These are phyloP conservation scores for Tulasnella sp. DNA, from an alignment of 768 basidiomycete genomes.

Conservation along the genomic window DNA sequence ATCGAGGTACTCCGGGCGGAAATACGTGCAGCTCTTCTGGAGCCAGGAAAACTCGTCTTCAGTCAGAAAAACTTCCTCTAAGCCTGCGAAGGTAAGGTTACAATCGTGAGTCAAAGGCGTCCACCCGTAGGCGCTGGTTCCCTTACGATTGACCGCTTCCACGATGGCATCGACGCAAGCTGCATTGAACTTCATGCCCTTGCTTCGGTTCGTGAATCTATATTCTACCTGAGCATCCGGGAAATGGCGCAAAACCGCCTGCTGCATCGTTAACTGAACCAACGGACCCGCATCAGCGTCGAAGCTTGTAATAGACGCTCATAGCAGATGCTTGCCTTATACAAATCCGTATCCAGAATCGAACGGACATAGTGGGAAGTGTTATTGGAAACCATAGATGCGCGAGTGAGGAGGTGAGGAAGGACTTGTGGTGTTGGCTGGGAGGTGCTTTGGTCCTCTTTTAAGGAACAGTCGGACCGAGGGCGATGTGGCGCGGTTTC, in stretches of 20 bases:
- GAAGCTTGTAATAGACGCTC: neutral
- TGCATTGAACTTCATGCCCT: constrained; percentile 50
- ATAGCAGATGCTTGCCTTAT: constrained; percentile 51
- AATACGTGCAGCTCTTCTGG: constrained; percentile 54
- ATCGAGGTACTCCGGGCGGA: constrained; percentile 58
- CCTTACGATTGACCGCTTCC: constrained; percentile 44
- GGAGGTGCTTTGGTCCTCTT: neutral
- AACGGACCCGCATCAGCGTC: neutral
- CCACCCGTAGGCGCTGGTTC: neutral
- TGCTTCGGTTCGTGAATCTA: constrained; percentile 69
- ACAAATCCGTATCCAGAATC: constrained; percentile 85
- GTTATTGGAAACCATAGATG: neutral
- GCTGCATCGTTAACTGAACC: constrained; percentile 84
- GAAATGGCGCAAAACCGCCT: constrained; percentile 71
- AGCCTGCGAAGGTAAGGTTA: constrained; percentile 35
- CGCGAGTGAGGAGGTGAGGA: neutral
- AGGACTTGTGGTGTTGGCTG: neutral
- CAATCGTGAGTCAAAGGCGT: constrained; percentile 5
- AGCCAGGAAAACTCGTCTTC: constrained; percentile 59
- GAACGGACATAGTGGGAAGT: constrained; percentile 28
- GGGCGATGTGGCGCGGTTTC: neutral
- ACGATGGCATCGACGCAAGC: constrained; percentile 51
- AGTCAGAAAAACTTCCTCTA: constrained; percentile 51
- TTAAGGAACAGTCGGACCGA: neutral
- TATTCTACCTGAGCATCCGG: constrained; percentile 60